These are phyloP conservation scores for Berkeleyomyces rouxiae DNA, from an alignment of 2,329 filamentous ascomycete species.

Conservation along the genomic window DNA sequence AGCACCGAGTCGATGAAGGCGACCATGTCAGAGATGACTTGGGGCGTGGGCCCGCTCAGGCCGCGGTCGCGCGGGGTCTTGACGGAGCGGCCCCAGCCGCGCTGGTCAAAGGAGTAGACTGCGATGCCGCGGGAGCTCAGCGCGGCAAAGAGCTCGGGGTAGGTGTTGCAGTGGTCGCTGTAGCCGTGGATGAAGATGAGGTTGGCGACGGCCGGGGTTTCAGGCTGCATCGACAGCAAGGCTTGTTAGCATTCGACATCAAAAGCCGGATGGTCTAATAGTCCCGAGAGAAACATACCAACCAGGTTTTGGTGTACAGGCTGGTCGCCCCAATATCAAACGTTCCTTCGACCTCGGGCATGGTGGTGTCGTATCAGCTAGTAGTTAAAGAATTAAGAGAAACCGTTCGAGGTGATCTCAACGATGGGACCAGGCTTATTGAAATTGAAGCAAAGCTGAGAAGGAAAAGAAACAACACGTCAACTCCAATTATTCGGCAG, in stretches of 20 bases:
- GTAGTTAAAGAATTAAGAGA: not conserved
- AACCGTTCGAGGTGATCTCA: not conserved
- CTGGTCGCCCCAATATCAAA: conserved; percentile 29
- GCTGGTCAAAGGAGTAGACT: conserved; percentile 66
- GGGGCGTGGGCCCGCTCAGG: conserved; percentile 53
- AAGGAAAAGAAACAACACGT: not conserved
- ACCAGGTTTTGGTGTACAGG: conserved; percentile 42
- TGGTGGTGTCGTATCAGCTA: not conserved
- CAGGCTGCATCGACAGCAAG: conserved; percentile 27
- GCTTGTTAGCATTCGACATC: conserved; percentile 7
- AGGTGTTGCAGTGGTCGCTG: conserved; percentile 68
- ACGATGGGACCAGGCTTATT: not conserved
- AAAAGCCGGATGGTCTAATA: not conserved
- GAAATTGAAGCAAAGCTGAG: not conserved
- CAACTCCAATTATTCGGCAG: not conserved
- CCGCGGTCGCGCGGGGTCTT: conserved; percentile 45
- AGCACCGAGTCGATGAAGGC: conserved; percentile 43
- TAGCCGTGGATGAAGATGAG: conserved; percentile 79
- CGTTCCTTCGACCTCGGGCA: conserved; percentile 29
- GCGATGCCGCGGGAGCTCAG: conserved; percentile 59
- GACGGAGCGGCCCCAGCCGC: conserved; percentile 70
- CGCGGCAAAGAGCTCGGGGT: conserved; percentile 54
- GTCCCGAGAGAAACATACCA: conserved; percentile 27
- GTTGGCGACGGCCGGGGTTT: conserved; percentile 45
- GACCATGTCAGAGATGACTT: conserved; percentile 62